phyloP scores from a whole-genome alignment of 352 stramenopile genomes.

The Phytophthora cajani region DNA sequence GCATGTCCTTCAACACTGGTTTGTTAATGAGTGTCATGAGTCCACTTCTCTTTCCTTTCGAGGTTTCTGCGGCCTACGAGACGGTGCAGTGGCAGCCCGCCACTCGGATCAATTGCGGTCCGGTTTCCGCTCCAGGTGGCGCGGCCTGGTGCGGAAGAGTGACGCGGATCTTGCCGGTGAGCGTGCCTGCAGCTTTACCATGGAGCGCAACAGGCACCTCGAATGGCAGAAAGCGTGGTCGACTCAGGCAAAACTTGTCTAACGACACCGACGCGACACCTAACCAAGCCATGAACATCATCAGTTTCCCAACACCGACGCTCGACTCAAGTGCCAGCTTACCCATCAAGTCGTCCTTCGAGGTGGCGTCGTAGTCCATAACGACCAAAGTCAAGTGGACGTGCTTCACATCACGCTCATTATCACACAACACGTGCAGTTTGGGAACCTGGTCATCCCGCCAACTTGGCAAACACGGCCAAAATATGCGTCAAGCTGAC shows the following conservation, averaged over 20 bases:
- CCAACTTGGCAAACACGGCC: constrained; percentile 45
- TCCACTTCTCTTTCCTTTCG: constrained; percentile 4
- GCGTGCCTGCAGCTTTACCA: constrained; percentile 56
- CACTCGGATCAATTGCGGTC: constrained; percentile 42
- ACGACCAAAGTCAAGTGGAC: constrained; percentile 78
- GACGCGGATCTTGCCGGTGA: constrained; percentile 68
- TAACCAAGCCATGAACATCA: constrained; percentile 13
- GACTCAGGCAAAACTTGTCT: constrained; percentile 53
- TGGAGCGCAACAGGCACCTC: constrained; percentile 55
- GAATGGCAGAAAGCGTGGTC: constrained; percentile 62
- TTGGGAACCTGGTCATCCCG: constrained; percentile 69
- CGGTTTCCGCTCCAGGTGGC: constrained; percentile 19
- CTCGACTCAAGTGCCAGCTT: constrained; percentile 10
- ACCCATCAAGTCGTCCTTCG: constrained; percentile 76
- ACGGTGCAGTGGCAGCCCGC: constrained; percentile 62
- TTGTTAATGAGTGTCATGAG: constrained; percentile 20
- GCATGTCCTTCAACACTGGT: constrained; percentile 10
- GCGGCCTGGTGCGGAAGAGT: constrained; percentile 59
- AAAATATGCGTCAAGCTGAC: constrained; percentile 2
- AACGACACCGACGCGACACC: constrained; percentile 67
- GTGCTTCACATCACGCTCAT: constrained; percentile 58
- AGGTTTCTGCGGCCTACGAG: constrained; percentile 33
- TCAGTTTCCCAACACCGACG: not conserved
- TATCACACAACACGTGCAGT: constrained; percentile 58
- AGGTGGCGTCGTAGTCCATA: constrained; percentile 87